Evolutionary conservation across 2,329 filamentous ascomycete genomes (phyloP).

Genomic region (Trichoderma atrobrunneum): DNA sequence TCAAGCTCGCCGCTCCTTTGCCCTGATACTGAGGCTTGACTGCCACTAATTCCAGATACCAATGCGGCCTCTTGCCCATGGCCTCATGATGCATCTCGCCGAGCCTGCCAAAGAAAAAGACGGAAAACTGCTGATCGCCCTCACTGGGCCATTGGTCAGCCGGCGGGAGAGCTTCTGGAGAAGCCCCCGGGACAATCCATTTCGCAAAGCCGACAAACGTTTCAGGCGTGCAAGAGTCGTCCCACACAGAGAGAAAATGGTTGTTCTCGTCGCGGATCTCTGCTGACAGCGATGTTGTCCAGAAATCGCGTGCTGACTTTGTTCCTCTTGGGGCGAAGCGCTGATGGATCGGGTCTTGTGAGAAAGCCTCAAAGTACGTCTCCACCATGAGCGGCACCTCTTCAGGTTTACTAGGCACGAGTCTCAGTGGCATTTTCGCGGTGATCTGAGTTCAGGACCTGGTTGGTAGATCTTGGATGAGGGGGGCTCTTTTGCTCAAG

Average conservation of each 20-base stretch:
- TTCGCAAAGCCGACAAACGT: conserved; percentile 9
- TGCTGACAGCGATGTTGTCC: neutral
- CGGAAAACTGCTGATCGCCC: conserved; percentile 9
- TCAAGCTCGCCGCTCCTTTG: conserved; percentile 11
- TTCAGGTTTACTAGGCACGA: neutral
- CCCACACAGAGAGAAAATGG: conserved; percentile 7
- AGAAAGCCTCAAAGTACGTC: conserved; percentile 16
- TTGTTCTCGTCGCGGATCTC: conserved; percentile 2
- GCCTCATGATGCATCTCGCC: conserved; percentile 6
- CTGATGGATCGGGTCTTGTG: conserved; percentile 9
- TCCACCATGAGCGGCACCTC: conserved; percentile 14
- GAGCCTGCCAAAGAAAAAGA: conserved; percentile 7
- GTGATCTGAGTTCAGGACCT: neutral
- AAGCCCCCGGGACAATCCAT: conserved; percentile 1
- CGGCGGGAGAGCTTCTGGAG: neutral
- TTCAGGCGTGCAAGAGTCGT: neutral
- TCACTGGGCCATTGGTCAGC: conserved; percentile 9
- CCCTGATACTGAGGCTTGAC: conserved; percentile 5
- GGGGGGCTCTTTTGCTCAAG: neutral
- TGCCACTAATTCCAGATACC: conserved; percentile 13
- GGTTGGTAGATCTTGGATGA: neutral
- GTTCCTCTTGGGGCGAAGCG: conserved; percentile 5
- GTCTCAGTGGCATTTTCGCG: neutral
- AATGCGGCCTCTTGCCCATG: conserved; percentile 9
- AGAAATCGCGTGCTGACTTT: conserved; percentile 6